Conservation (phyloP, 2,329 filamentous ascomycete species). For the Fusarium nematophilum region DNA sequence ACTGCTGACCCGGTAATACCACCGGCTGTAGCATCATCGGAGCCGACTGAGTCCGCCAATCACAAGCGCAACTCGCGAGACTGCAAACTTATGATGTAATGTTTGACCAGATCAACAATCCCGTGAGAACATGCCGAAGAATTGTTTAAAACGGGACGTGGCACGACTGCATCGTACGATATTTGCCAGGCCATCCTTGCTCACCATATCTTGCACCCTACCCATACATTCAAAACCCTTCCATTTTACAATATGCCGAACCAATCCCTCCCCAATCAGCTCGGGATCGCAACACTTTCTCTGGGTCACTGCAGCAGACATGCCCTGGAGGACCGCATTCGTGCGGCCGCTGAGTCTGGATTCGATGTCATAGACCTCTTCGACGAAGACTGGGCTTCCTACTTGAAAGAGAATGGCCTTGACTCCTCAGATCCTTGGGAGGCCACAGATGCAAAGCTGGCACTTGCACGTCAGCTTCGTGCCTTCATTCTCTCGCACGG, state of each 20-base stretch:
- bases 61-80: background rate
- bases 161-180: constrained; percentile 2
- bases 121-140: background rate
- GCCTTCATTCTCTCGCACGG: constrained; percentile 10
- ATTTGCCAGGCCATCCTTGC: background rate
- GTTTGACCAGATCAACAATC: background rate
- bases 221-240: too few relatives aligned
- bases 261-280: constrained; percentile 14
- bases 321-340: constrained; percentile 13
- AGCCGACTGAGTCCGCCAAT: constrained; percentile 22
- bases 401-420: constrained; percentile 25
- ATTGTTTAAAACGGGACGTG: background rate
- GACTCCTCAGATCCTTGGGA: constrained; percentile 26
- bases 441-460: constrained; percentile 19
- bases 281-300: constrained; percentile 26
- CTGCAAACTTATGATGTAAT: background rate
- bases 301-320: constrained; percentile 23
- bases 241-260: background rate
- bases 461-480: constrained; percentile 11
- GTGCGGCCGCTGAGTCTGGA: constrained; percentile 13
- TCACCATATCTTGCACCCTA: background rate
- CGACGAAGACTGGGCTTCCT: constrained; percentile 27
- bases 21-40: constrained; percentile 9
- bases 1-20: constrained; percentile 3
- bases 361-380: constrained; percentile 30